A percentile compares a stretch with the other conserved stretches of the same genome.
Evolutionary conservation across 805 yeast species (phyloP).

Genomic region (Starmerella sirachaensis): DNA sequence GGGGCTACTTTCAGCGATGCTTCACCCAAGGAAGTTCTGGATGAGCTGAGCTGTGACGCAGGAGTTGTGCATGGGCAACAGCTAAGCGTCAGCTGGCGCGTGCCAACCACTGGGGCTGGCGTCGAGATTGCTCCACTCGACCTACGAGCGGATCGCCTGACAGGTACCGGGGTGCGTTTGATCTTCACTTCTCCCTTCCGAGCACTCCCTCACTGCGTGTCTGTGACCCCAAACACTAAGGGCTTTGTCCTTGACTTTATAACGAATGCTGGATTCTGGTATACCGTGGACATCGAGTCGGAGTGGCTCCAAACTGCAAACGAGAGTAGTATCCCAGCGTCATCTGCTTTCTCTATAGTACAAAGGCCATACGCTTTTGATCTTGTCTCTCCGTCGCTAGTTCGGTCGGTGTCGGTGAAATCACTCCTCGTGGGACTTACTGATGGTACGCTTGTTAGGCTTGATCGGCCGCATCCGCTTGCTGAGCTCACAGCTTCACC

Average conservation of each 20-base stretch:
- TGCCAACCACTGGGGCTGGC: constrained; percentile 1
- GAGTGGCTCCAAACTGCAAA: constrained; percentile 10
- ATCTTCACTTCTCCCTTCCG: constrained; percentile 33
- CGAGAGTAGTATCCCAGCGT: constrained; percentile 28
- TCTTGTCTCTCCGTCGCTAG: constrained; percentile 42
- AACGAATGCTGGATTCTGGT: constrained; percentile 39
- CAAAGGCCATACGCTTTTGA: constrained; percentile 48
- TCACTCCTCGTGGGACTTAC: constrained; percentile 47
- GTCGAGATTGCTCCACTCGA: constrained; percentile 17
- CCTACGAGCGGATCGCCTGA: constrained; percentile 6
- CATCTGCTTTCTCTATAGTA: constrained; percentile 51
- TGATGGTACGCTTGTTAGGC: constrained; percentile 60
- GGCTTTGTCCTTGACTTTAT: constrained; percentile 29
- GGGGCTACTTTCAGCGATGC: too few relatives aligned
- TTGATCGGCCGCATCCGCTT: constrained; percentile 24
- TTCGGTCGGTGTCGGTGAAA: constrained; percentile 36
- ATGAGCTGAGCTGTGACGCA: too few relatives aligned
- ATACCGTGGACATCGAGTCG: constrained; percentile 32
- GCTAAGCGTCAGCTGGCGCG: constrained; percentile 13
- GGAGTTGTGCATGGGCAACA: constrained; percentile 9
- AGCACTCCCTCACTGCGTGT: constrained; percentile 31
- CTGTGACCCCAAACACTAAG: constrained; percentile 26
- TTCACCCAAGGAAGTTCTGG: too few relatives aligned
- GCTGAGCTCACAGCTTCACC: constrained; percentile 32
- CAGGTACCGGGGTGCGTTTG: constrained; percentile 23